phyloP scores from a whole-genome alignment of 768 basidiomycete genomes.

The Pleurotus djamor region DNA sequence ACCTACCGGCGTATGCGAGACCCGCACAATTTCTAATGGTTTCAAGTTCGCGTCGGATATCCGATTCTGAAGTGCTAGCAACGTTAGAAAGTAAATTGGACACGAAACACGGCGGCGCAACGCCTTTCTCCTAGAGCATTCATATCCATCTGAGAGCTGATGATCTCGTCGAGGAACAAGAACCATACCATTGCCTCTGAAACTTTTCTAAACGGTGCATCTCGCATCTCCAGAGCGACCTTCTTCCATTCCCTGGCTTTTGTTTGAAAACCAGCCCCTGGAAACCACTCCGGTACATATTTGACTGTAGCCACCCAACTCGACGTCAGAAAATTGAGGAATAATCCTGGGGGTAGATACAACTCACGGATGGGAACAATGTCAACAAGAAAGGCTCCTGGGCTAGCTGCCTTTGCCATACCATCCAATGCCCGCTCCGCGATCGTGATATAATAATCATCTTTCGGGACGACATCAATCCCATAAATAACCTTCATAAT shows the following conservation, averaged over 20 bases:
- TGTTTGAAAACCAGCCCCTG: conserved; percentile 38
- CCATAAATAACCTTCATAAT: conserved; percentile 39
- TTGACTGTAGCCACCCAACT: background rate
- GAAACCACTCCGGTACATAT: conserved; percentile 34
- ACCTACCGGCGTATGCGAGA: conserved; percentile 7
- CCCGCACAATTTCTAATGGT: conserved; percentile 7
- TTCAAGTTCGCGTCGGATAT: background rate
- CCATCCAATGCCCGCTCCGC: conserved; percentile 8
- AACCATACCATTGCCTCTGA: conserved; percentile 20
- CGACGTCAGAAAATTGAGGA: background rate
- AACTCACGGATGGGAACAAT: conserved; percentile 12
- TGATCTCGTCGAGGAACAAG: background rate
- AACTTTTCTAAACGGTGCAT: conserved; percentile 22
- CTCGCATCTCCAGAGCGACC: conserved; percentile 12
- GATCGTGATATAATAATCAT: conserved; percentile 8
- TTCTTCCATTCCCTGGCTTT: conserved; percentile 26
- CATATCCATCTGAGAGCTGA: background rate
- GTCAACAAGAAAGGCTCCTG: conserved; percentile 11
- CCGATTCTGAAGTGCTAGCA: background rate
- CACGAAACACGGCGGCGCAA: conserved; percentile 12
- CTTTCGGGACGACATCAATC: conserved; percentile 7
- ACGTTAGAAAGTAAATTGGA: conserved; percentile 10
- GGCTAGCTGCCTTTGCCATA: conserved; percentile 6
- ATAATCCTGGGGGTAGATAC: background rate
- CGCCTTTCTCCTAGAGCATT: conserved; percentile 5